A percentile compares a stretch with the other conserved stretches of the same genome.
phyloP scores from a whole-genome alignment of 1,139 yeast genomes.

The Geotrichum bryndzae region DNA sequence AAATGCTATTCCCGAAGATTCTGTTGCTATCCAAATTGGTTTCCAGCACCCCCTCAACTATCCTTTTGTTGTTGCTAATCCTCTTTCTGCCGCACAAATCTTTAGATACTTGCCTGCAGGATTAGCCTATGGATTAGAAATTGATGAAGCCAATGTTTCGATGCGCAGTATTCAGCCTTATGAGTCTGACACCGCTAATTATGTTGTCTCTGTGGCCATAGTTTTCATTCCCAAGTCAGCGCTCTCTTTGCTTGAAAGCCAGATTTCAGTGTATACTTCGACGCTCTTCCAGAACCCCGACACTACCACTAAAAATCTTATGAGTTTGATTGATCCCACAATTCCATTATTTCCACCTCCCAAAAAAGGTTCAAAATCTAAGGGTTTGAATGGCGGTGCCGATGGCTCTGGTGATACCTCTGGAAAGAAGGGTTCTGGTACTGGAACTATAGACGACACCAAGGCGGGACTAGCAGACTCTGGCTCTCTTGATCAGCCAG shows the following conservation, averaged over 20 bases:
- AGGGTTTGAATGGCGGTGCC: conserved; percentile 8
- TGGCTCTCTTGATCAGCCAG: conserved; percentile 35
- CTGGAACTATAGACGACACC: background rate
- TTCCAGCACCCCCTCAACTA: conserved; percentile 39
- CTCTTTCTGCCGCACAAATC: conserved; percentile 41
- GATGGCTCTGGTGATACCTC: conserved; percentile 13
- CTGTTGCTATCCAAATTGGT: conserved; percentile 37
- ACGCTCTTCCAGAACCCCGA: conserved; percentile 34
- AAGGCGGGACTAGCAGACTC: conserved; percentile 20
- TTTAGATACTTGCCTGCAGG: conserved; percentile 40
- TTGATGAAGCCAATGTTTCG: conserved; percentile 27
- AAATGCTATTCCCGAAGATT: conserved; percentile 27
- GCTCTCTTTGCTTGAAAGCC: conserved; percentile 28
- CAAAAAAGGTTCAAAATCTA: background rate
- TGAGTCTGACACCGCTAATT: conserved; percentile 29
- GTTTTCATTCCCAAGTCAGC: conserved; percentile 34
- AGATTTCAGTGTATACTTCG: conserved; percentile 32
- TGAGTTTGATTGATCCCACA: conserved; percentile 38
- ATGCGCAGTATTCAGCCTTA: conserved; percentile 37
- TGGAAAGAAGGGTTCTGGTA: conserved; percentile 14
- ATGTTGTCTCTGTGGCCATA: conserved; percentile 37
- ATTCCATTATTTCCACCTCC: conserved; percentile 32
- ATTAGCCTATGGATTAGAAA: conserved; percentile 34
- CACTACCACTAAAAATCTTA: conserved; percentile 32
- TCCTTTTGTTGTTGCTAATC: conserved; percentile 38